A percentile compares a stretch with the other conserved stretches of the same genome.
These are phyloP conservation scores for Phoma sp. DNA, from an alignment of 2,329 filamentous ascomycete species.

Conservation along the genomic window DNA sequence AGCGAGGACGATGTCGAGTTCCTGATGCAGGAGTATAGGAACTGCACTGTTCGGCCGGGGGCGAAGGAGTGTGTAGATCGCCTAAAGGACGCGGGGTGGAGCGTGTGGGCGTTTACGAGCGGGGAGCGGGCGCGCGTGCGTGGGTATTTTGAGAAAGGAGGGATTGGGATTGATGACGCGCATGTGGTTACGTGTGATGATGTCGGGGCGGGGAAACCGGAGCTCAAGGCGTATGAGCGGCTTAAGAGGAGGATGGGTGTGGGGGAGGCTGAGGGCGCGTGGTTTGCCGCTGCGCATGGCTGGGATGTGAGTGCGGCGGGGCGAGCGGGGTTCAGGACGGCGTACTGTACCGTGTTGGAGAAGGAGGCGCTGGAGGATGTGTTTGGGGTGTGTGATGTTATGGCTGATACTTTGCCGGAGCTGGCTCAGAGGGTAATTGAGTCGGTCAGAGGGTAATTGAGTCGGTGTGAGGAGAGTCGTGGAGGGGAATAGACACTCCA, in stretches of 20 bases:
- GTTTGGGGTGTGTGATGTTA: constrained; percentile 61
- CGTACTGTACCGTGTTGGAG: constrained; percentile 62
- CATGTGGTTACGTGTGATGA: constrained; percentile 61
- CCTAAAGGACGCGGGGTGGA: constrained; percentile 56
- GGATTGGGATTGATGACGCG: constrained; percentile 58
- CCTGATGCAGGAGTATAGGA: constrained; percentile 50
- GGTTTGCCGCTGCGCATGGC: constrained; percentile 67
- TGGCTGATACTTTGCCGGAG: constrained; percentile 54
- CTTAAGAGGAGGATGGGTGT: constrained; percentile 52
- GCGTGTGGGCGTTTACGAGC: constrained; percentile 62
- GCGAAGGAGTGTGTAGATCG: constrained; percentile 52
- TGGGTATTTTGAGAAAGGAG: constrained; percentile 59
- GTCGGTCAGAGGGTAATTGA: background rate
- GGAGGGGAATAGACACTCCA: too few species aligned
- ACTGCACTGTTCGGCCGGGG: constrained; percentile 45
- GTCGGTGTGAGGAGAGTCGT: too few species aligned
- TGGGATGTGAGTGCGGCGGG: constrained; percentile 64
- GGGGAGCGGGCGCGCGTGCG: constrained; percentile 58
- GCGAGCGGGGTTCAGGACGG: constrained; percentile 58
- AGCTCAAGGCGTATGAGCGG: constrained; percentile 54
- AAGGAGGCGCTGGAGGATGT: constrained; percentile 58
- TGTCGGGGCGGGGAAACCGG: constrained; percentile 58
- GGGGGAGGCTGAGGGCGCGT: constrained; percentile 48
- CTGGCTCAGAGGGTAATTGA: constrained; percentile 54
- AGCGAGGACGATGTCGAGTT: constrained; percentile 52